Percentiles rank a stretch among this genome's conserved stretches.
Conservation (phyloP, 2,329 filamentous ascomycete species). For the Talaromyces atroroseus region DNA sequence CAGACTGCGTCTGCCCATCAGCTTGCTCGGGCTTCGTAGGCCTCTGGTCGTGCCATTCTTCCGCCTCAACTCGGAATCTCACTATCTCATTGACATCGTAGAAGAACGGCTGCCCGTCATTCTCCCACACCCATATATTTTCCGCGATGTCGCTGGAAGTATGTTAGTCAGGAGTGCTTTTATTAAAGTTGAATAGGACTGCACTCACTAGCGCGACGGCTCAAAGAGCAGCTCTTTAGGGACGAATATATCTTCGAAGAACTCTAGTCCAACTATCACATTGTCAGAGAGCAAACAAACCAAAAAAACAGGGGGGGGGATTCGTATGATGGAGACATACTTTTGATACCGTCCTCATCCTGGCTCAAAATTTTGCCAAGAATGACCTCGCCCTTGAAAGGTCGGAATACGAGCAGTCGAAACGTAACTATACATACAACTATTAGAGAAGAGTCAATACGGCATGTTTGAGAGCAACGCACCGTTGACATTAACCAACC, state of each 20-base stretch:
- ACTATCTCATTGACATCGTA: constrained; percentile 90
- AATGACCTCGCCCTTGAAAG: constrained; percentile 91
- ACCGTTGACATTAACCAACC: constrained; percentile 92
- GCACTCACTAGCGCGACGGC: constrained; percentile 66
- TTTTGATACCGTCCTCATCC: constrained; percentile 65
- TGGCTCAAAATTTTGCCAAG: constrained; percentile 75
- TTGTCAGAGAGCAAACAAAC: not conserved
- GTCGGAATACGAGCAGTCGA: constrained; percentile 85
- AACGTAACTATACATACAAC: constrained; percentile 66
- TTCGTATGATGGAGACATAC: constrained; percentile 36
- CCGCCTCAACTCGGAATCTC: constrained; percentile 75
- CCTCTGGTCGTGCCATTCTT: constrained; percentile 87
- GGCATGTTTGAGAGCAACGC: constrained; percentile 21
- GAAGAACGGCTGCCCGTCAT: constrained; percentile 60
- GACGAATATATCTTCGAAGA: constrained; percentile 89
- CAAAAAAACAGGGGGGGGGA: no score
- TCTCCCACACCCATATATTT: constrained; percentile 78
- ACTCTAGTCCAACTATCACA: constrained; percentile 68
- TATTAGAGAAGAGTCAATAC: not conserved
- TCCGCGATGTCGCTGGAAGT: constrained; percentile 62
- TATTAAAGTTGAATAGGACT: not conserved
- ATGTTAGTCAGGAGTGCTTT: constrained; percentile 14
- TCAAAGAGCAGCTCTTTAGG: constrained; percentile 68
- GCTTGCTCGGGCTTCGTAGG: constrained; percentile 60
- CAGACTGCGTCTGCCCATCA: constrained; percentile 51